phyloP scores from a whole-genome alignment of 495 filamentous ascomycete species.

The Apodospora peruviana region DNA sequence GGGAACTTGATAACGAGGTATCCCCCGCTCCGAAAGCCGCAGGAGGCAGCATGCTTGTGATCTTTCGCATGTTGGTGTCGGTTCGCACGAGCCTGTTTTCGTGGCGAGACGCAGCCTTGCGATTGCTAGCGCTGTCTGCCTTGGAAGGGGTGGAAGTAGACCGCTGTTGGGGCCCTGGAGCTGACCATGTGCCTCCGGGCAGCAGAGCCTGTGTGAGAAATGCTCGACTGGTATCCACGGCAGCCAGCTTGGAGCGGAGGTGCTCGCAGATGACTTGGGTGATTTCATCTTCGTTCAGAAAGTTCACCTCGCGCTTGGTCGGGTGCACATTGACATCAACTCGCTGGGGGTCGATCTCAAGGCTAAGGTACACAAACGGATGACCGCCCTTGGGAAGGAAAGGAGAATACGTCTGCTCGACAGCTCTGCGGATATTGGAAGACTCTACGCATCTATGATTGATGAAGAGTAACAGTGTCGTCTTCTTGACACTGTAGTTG shows the following conservation, averaged over 20 bases:
- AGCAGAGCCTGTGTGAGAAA: constrained; percentile 92
- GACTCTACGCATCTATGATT: constrained; percentile 98
- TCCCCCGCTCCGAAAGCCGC: constrained; percentile 14
- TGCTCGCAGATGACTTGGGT: constrained; percentile 81
- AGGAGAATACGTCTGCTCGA: constrained; percentile 85
- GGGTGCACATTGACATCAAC: constrained; percentile 99
- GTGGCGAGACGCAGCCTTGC: constrained; percentile 53
- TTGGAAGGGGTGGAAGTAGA: constrained; percentile 23
- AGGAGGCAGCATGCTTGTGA: constrained; percentile 84
- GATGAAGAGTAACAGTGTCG: constrained; percentile 86
- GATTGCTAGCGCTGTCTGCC: constrained; percentile 31
- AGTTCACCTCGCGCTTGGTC: constrained; percentile 96
- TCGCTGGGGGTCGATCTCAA: constrained; percentile 87
- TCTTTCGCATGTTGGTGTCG: constrained; percentile 85
- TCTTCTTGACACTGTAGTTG: constrained; percentile 93
- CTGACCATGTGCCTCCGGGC: constrained; percentile 52
- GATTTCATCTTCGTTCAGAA: constrained; percentile 96
- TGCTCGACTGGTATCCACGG: constrained; percentile 90
- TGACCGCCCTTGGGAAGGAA: constrained; percentile 95
- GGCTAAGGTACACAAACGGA: constrained; percentile 87
- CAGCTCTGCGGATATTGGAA: constrained; percentile 75
- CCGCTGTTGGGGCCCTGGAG: constrained; percentile 26
- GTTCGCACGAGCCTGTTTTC: constrained; percentile 90
- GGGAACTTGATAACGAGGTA: constrained; percentile 5
- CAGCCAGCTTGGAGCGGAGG: constrained; percentile 71